phyloP scores from a whole-genome alignment of 306 rosid species.

The Prinsepia uniflora region DNA sequence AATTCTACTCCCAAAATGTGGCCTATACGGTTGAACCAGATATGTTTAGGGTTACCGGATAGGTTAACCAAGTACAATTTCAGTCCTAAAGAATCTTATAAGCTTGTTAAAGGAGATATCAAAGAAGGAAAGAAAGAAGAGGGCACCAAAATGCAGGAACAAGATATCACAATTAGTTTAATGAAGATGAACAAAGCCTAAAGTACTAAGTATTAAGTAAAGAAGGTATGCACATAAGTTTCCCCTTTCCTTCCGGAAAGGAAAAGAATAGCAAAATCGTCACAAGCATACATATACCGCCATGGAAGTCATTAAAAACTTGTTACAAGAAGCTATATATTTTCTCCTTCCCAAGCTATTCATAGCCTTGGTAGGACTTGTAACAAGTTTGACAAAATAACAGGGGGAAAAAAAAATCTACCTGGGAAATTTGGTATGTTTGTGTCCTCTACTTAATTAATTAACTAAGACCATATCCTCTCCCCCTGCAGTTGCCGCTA shows the following conservation, averaged over 20 bases:
- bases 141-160: not conserved
- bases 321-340: conserved; percentile 16
- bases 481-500: conserved; percentile 44
- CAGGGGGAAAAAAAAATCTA: conserved; percentile 10
- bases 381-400: conserved; percentile 9
- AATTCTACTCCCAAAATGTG: too few species aligned
- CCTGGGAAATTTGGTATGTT: conserved; percentile 23
- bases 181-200: not conserved
- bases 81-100: not conserved
- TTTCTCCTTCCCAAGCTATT: conserved; percentile 11
- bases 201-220: not conserved
- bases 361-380: conserved; percentile 19
- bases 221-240: not conserved
- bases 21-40: not conserved
- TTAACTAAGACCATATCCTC: conserved; percentile 56
- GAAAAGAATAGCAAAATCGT: not conserved
- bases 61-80: not conserved
- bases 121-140: too few species aligned
- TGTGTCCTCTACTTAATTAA: conserved; percentile 28
- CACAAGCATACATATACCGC: conserved; percentile 10
- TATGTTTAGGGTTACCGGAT: not conserved
- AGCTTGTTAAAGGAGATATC: not conserved
- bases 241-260: not conserved
- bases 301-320: conserved; percentile 5
- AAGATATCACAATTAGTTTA: not conserved